These are phyloP conservation scores for Oldenlandia corymbosa DNA, from an alignment of 257 asterid species.

Conservation along the genomic window DNA sequence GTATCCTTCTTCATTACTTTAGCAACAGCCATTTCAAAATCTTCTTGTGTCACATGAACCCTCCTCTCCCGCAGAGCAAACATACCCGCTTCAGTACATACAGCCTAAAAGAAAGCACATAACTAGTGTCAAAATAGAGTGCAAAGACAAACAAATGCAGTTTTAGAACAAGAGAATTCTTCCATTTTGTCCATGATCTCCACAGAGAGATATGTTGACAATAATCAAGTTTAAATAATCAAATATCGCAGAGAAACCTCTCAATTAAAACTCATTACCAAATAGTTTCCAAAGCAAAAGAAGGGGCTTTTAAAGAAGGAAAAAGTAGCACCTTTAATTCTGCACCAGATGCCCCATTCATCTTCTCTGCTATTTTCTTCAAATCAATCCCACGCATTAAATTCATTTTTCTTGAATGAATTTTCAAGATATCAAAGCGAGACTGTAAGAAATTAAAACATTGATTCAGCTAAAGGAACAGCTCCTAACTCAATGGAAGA, in stretches of 20 bases:
- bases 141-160: not conserved
- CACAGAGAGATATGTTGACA: too few species aligned
- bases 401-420: conserved; percentile 87
- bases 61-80: conserved; percentile 95
- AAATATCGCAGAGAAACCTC: too few species aligned
- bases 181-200: too few species aligned
- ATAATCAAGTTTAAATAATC: too few species aligned
- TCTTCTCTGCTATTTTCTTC: conserved; percentile 86
- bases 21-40: conserved; percentile 98
- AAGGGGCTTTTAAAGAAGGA: not conserved
- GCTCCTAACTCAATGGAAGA: not conserved
- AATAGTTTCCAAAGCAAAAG: too few species aligned
- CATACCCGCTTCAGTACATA: conserved; percentile 97
- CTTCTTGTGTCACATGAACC: conserved; percentile 95
- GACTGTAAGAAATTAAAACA: conserved; percentile 41
- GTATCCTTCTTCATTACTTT: conserved; percentile 98
- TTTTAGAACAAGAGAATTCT: not conserved
- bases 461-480: too few species aligned
- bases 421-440: conserved; percentile 78
- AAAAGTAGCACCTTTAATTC: conserved; percentile 62
- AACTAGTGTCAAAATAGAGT: not conserved
- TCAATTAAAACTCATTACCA: too few species aligned
- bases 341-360: conserved; percentile 94
- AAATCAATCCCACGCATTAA: conserved; percentile 88
- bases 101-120: conserved; percentile 45